phyloP scores from a whole-genome alignment of 805 yeast species.

The Starmerella powellii region DNA sequence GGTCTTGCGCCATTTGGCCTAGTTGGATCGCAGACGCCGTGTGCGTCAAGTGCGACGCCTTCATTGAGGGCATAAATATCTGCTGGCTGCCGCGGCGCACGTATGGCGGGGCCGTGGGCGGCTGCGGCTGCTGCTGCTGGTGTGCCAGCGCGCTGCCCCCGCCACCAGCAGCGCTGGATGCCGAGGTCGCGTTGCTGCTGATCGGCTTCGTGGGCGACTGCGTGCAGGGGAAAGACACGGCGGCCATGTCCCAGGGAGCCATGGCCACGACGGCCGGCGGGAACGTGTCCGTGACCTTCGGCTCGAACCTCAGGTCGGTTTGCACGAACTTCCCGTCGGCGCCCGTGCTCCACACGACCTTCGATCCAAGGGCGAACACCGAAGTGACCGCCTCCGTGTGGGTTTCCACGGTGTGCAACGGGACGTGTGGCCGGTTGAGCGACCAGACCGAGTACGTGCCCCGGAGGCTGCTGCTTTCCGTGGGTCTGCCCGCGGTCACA shows the following conservation, averaged over 20 bases:
- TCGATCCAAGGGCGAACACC: slow-evolving; percentile 25
- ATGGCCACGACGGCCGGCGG: slow-evolving; percentile 45
- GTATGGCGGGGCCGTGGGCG: background rate
- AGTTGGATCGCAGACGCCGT: too few relatives aligned
- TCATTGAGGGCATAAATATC: background rate
- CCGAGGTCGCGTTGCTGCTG: too few relatives aligned
- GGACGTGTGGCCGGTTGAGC: slow-evolving; percentile 53
- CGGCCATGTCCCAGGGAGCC: slow-evolving; percentile 33
- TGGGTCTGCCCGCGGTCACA: slow-evolving; percentile 20
- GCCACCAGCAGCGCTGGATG: too few relatives aligned
- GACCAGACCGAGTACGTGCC: slow-evolving; percentile 17
- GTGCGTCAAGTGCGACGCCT: too few relatives aligned
- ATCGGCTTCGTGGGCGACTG: background rate
- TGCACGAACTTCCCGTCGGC: slow-evolving; percentile 40
- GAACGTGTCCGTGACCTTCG: slow-evolving; percentile 39
- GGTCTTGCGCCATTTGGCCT: too few relatives aligned
- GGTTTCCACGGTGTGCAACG: slow-evolving; percentile 41
- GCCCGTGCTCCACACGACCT: slow-evolving; percentile 38
- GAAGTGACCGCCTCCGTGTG: slow-evolving; percentile 46
- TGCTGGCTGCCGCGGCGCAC: background rate
- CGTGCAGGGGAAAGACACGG: slow-evolving; percentile 6
- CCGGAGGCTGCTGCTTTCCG: slow-evolving; percentile 9
- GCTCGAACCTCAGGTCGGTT: slow-evolving; percentile 37
- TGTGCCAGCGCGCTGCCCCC: background rate
- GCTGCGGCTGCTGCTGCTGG: background rate